Conservation (phyloP, 129 eudicot species). For the Deinandra increscens region DNA sequence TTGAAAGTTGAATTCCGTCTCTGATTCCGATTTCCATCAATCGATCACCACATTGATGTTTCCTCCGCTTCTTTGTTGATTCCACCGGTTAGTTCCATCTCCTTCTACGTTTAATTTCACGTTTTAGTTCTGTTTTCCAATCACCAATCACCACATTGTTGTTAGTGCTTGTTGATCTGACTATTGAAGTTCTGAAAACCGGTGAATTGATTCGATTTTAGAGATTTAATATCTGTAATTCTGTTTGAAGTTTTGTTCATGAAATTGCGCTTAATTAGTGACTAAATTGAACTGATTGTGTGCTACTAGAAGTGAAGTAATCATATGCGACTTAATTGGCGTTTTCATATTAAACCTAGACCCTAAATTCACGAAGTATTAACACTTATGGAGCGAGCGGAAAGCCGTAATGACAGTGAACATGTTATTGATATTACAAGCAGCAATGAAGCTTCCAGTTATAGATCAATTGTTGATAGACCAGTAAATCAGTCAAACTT, state of each 20-base stretch:
- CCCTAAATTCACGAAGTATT: constrained; percentile 30
- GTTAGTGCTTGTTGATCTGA: neutral
- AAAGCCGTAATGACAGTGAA: constrained; percentile 37
- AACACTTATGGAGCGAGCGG: constrained; percentile 54
- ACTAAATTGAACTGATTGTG: constrained; percentile 2
- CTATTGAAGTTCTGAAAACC: neutral
- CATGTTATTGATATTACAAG: constrained; percentile 66
- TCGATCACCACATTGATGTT: neutral
- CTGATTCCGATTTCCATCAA: too few relatives aligned
- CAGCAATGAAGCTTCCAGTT: constrained; percentile 49
- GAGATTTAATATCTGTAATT: neutral
- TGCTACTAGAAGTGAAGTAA: neutral
- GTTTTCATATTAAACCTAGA: constrained; percentile 38
- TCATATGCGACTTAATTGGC: neutral
- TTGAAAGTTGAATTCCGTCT: too few relatives aligned
- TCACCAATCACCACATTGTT: neutral
- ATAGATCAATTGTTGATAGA: constrained; percentile 44
- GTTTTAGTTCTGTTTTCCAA: neutral
- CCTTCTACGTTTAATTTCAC: neutral
- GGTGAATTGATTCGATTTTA: neutral
- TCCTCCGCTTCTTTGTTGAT: neutral
- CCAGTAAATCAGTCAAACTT: constrained; percentile 35
- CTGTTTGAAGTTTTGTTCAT: neutral
- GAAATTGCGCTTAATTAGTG: neutral
- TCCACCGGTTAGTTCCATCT: constrained; percentile 2